Percentiles rank a stretch among this genome's conserved stretches.
phyloP scores from a whole-genome alignment of 192 early-diverging fungal species.

The Coemansia sp. region DNA sequence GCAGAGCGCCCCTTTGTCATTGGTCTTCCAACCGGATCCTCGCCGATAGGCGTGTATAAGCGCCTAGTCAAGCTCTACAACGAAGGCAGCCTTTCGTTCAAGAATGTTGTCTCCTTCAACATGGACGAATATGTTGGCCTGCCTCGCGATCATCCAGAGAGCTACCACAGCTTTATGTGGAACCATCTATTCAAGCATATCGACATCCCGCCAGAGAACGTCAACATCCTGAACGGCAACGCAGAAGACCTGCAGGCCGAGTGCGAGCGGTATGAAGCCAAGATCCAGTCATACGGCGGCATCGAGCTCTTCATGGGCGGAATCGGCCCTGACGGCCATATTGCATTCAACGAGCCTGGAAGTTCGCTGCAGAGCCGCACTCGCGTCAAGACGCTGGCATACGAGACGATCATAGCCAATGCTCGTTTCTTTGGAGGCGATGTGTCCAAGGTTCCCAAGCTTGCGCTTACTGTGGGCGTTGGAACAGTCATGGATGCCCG shows the following conservation, averaged over 20 bases:
- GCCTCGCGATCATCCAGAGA: slow-evolving; percentile 83
- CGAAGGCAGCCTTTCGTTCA: slow-evolving; percentile 69
- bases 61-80: slow-evolving; percentile 70
- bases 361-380: slow-evolving; percentile 79
- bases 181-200: slow-evolving; percentile 86
- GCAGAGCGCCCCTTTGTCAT: slow-evolving; percentile 78
- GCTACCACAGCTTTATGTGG: slow-evolving; percentile 93
- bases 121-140: slow-evolving; percentile 90
- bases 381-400: slow-evolving; percentile 83
- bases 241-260: slow-evolving; percentile 77
- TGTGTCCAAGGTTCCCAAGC: slow-evolving; percentile 79
- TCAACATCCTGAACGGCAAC: slow-evolving; percentile 85
- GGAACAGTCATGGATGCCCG: slow-evolving; percentile 87
- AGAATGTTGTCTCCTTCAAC: slow-evolving; percentile 86
- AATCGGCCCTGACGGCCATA: slow-evolving; percentile 90
- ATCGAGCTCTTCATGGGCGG: slow-evolving; percentile 88
- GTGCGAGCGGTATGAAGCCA: slow-evolving; percentile 77
- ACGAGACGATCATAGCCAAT: slow-evolving; percentile 86
- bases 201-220: slow-evolving; percentile 78
- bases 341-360: slow-evolving; percentile 91
- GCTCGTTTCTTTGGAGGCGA: slow-evolving; percentile 84
- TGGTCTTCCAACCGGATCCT: slow-evolving; percentile 86
- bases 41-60: slow-evolving; percentile 79
- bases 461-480: slow-evolving; percentile 85
- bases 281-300: slow-evolving; percentile 76